Conservation (phyloP, 106 monocot genomes). For the Triglochin maritima region DNA sequence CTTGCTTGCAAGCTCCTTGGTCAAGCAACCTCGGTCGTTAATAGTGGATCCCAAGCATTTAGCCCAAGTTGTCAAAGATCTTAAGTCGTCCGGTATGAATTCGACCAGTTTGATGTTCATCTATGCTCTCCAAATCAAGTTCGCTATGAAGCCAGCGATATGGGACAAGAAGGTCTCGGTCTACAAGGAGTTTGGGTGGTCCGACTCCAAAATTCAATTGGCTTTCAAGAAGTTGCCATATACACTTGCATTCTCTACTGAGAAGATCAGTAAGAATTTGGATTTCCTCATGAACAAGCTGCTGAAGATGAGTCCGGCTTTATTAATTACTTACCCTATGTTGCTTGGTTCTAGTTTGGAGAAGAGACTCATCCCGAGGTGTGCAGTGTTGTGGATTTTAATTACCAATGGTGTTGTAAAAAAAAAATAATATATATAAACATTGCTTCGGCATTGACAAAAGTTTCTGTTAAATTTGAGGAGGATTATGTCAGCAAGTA, state of each 20-base stretch:
- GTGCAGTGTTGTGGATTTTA: slow-evolving; percentile 2
- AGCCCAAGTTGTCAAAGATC: not conserved
- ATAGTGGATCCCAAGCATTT: not conserved
- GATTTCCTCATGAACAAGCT: not conserved
- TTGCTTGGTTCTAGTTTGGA: not conserved
- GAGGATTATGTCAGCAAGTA: slow-evolving; percentile 3
- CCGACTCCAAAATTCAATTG: not conserved
- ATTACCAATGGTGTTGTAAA: not conserved
- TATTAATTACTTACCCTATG: not conserved
- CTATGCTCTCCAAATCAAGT: not conserved
- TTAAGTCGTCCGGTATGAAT: not conserved
- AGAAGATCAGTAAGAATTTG: not conserved
- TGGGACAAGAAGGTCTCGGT: not conserved
- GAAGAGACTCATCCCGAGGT: slow-evolving; percentile 9
- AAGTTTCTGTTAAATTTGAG: not conserved
- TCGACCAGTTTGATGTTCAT: not conserved
- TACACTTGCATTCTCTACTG: not conserved
- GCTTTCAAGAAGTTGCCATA: not conserved
- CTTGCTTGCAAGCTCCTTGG: not conserved
- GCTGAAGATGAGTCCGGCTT: not conserved
- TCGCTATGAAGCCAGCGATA: not conserved
- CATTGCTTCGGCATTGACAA: not conserved
- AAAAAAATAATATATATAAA: not conserved
- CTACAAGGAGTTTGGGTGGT: slow-evolving; percentile 5
- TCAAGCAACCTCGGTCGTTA: not conserved